A percentile compares a stretch with the other conserved stretches of the same genome.
These are phyloP conservation scores for Kwoniella dejecticola DNA, from an alignment of 768 basidiomycete species.

Conservation along the genomic window DNA sequence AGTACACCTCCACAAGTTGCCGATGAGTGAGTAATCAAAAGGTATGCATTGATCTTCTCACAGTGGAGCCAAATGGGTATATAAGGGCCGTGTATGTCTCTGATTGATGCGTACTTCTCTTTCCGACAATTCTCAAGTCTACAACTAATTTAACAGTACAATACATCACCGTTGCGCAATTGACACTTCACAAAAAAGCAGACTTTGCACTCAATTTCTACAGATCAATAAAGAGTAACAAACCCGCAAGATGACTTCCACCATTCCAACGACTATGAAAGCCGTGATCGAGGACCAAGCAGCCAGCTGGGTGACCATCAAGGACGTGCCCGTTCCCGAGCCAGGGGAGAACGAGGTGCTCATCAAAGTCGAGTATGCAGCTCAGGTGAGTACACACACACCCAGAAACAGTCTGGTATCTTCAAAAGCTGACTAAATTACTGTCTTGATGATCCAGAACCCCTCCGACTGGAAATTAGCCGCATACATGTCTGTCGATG, in stretches of 20 bases:
- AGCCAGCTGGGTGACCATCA: conserved; percentile 20
- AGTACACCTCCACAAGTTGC: too few species aligned
- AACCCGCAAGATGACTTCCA: background rate
- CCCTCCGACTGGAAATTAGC: conserved; percentile 42
- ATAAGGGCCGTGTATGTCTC: too few species aligned
- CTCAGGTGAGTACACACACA: conserved; percentile 38
- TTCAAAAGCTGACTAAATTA: background rate
- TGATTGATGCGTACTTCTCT: too few species aligned
- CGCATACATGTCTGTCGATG: conserved; percentile 17
- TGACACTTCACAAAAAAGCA: too few species aligned
- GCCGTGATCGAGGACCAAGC: conserved; percentile 32
- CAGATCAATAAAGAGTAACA: background rate
- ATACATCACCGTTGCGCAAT: too few species aligned
- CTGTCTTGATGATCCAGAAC: conserved; percentile 13
- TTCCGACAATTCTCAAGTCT: too few species aligned
- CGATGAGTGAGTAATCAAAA: too few species aligned
- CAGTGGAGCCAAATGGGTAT: too few species aligned
- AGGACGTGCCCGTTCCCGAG: conserved; percentile 28
- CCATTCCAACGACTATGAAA: conserved; percentile 30
- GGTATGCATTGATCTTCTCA: too few species aligned
- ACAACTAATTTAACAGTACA: too few species aligned
- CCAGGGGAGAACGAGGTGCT: conserved; percentile 38
- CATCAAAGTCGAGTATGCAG: conserved; percentile 45
- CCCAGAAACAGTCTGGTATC: conserved; percentile 7
- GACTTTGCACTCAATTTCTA: too few species aligned